Evolutionary conservation across 2,329 filamentous ascomycete genomes (phyloP), one percentile per base, ranked within the genome.

Genomic region (Ceratocystis ficicola): DNA sequence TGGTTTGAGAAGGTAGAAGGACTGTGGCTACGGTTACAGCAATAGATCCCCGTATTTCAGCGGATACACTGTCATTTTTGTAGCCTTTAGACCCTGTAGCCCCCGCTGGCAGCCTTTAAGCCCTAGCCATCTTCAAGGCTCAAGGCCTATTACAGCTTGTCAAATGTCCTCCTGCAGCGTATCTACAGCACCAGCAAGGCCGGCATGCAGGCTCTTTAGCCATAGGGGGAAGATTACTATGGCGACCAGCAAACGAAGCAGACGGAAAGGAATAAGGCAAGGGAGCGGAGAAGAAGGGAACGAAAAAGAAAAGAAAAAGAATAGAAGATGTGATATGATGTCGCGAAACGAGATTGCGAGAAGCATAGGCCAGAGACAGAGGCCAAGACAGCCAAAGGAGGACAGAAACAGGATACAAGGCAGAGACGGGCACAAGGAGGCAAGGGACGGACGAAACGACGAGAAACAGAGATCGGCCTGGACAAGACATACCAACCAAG

Each of bases 181-280:
- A 55, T 55, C 50, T 55, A 55, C 20, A 57, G 52, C 52, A 57
- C 22, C 25, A 57, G 52, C 50, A 55, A 25, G 50, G 20, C 50
- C 25, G 12, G 25, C n/a, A 32, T 59, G 55, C 55, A 59, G 55
- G 30, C 55, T 59, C 55, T 59, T 59, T 59, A 59, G 15, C 55
- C 55, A 59, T 36, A 30, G 6, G 3, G 55, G 28, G 48, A 52
- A 52, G 30, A 59, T 59, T 59, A 59, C 55, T 36, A 59, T 59
- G 3, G 28, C 55, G 55, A 59, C 50, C 15, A 25, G 50, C 20
- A 25, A 28, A 55, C 55, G 17, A n/a, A n/a, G 28, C 30, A 8
- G 28, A 36, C 2, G 8, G 55, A 36, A 59, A 20, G 28, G n/a
- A 36, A 59, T 6, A 28, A 57, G 5, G 15, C 15, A 17, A 57